A percentile compares a stretch with the other conserved stretches of the same genome.
These are phyloP conservation scores for Xylariomycetidae sp. DNA, from an alignment of 2,329 filamentous ascomycete species.

Conservation along the genomic window DNA sequence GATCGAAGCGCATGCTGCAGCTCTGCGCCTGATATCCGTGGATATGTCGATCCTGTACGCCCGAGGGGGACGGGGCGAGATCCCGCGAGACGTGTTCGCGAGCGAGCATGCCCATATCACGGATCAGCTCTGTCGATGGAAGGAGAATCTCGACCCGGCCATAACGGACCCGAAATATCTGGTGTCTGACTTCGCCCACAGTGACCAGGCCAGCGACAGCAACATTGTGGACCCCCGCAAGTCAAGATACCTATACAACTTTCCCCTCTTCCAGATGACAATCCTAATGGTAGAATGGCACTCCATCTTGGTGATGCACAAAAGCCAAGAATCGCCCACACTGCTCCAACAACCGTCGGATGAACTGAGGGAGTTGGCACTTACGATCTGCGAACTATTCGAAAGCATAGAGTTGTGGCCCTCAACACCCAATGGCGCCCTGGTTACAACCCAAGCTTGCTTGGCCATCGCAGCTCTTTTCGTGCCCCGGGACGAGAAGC, in stretches of 20 bases:
- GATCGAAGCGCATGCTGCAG: slow-evolving; percentile 60
- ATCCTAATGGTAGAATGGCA: slow-evolving; percentile 71
- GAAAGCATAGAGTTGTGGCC: slow-evolving; percentile 72
- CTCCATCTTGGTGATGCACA: slow-evolving; percentile 74
- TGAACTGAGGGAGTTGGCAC: slow-evolving; percentile 57
- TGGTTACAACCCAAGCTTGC: slow-evolving; percentile 68
- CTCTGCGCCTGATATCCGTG: slow-evolving; percentile 65
- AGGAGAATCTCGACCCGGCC: slow-evolving; percentile 50
- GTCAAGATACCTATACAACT: slow-evolving; percentile 63
- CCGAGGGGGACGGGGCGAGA: slow-evolving; percentile 55
- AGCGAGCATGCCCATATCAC: slow-evolving; percentile 52
- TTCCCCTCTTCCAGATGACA: slow-evolving; percentile 67
- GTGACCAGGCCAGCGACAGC: slow-evolving; percentile 39
- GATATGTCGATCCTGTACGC: slow-evolving; percentile 78
- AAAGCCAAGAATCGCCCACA: slow-evolving; percentile 60
- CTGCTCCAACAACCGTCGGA: slow-evolving; percentile 42
- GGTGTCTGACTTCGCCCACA: slow-evolving; percentile 56
- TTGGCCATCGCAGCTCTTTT: slow-evolving; percentile 73
- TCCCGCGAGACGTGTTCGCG: slow-evolving; percentile 59
- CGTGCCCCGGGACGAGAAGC: slow-evolving; percentile 65
- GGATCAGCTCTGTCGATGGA: slow-evolving; percentile 43
- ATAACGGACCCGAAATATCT: slow-evolving; percentile 57
- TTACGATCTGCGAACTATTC: slow-evolving; percentile 69
- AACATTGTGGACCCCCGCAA: slow-evolving; percentile 71
- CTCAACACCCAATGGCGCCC: slow-evolving; percentile 59